Evolutionary conservation across 1,139 yeast genomes (phyloP).

Genomic region (Nakaseomyces sp.): DNA sequence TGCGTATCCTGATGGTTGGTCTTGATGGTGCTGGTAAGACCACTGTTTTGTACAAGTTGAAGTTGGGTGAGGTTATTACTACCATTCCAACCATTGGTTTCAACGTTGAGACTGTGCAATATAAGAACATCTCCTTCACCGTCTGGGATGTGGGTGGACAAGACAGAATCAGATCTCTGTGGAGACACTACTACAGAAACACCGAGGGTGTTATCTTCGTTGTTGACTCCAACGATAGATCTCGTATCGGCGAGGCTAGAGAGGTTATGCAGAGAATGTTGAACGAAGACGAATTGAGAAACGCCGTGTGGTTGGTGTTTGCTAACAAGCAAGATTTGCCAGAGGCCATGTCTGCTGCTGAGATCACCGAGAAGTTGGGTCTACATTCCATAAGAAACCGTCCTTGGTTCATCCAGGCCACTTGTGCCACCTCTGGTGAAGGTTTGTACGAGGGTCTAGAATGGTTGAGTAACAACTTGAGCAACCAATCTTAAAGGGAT

Average conservation of each 20-base stretch:
- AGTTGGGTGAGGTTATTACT: conserved; percentile 87
- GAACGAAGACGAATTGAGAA: conserved; percentile 88
- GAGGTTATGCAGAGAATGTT: conserved; percentile 92
- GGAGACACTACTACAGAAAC: conserved; percentile 94
- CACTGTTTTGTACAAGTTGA: conserved; percentile 81
- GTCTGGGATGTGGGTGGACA: conserved; percentile 99
- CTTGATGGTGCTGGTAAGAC: conserved; percentile 90
- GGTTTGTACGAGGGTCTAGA: conserved; percentile 87
- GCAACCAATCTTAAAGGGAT: conserved; percentile 36
- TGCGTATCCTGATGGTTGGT: conserved; percentile 94
- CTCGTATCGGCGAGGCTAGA: conserved; percentile 88
- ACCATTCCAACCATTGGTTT: conserved; percentile 92
- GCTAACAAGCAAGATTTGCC: conserved; percentile 93
- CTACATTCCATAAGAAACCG: conserved; percentile 78
- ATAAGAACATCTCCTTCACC: conserved; percentile 87
- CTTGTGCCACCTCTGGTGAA: conserved; percentile 87
- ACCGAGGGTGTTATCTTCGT: conserved; percentile 92
- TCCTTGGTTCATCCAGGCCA: conserved; percentile 85
- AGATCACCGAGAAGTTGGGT: conserved; percentile 77
- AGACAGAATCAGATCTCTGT: conserved; percentile 88
- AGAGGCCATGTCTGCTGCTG: conserved; percentile 86
- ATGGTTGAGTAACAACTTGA: conserved; percentile 81
- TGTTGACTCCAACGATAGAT: conserved; percentile 89
- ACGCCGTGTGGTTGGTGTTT: conserved; percentile 78
- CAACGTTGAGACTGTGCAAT: conserved; percentile 91